Conservation (phyloP, 768 basidiomycete genomes). For the Phanerochaete carnosa region DNA sequence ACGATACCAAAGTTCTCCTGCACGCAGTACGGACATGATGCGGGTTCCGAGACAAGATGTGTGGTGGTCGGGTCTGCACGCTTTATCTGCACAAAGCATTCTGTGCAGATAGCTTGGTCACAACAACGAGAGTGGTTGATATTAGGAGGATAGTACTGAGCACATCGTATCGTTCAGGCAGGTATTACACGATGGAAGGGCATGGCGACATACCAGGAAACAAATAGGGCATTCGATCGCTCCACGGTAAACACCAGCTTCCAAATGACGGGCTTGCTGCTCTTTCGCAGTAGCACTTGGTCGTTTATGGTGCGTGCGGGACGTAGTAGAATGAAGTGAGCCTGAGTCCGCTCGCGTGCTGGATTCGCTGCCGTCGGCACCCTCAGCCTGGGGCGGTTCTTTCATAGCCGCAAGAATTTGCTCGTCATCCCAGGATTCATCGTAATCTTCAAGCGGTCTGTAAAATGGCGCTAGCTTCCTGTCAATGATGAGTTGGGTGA, state of each 20-base stretch:
- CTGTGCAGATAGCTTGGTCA: slow-evolving; percentile 97
- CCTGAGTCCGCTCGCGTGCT: slow-evolving; percentile 43
- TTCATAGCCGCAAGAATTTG: slow-evolving; percentile 80
- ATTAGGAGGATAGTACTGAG: slow-evolving; percentile 93
- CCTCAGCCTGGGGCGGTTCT: slow-evolving; percentile 54
- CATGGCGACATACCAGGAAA: slow-evolving; percentile 70
- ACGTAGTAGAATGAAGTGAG: slow-evolving; percentile 27
- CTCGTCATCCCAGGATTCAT: slow-evolving; percentile 85
- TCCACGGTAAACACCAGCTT: slow-evolving; percentile 78
- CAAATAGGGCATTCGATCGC: slow-evolving; percentile 97
- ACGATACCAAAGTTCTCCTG: slow-evolving; percentile 96
- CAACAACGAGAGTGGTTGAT: slow-evolving; percentile 98
- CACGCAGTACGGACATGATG: slow-evolving; percentile 96
- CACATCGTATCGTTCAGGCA: not conserved
- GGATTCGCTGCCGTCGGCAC: slow-evolving; percentile 35
- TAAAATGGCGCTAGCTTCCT: slow-evolving; percentile 94
- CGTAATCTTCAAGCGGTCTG: slow-evolving; percentile 91
- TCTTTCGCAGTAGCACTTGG: slow-evolving; percentile 56
- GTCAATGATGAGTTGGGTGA: slow-evolving; percentile 84
- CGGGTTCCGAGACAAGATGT: slow-evolving; percentile 93
- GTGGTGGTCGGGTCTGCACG: slow-evolving; percentile 92
- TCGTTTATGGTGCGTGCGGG: slow-evolving; percentile 51
- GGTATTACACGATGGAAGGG: slow-evolving; percentile 14
- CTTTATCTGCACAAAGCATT: slow-evolving; percentile 99
- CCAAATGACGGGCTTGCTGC: slow-evolving; percentile 55